Conservation (phyloP, 2,329 filamentous ascomycete species). For the Keithomyces neogunnii region DNA sequence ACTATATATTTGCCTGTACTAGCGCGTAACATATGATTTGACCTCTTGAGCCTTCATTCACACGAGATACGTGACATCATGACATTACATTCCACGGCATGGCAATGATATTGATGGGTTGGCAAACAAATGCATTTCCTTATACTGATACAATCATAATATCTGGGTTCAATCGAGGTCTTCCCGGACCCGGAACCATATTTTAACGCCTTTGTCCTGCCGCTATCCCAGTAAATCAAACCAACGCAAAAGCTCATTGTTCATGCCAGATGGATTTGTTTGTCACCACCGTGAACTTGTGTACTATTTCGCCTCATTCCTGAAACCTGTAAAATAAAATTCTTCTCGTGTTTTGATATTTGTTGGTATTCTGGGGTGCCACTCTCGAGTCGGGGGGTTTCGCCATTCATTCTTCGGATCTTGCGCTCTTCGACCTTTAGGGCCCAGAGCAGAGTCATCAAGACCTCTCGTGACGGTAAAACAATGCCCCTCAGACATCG, state of each 20-base stretch:
- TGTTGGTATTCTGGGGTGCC: slow-evolving; percentile 15
- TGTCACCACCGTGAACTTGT: slow-evolving; percentile 6
- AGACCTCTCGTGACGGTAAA: slow-evolving; percentile 38
- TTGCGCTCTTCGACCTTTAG: slow-evolving; percentile 33
- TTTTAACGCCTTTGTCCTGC: slow-evolving; percentile 8
- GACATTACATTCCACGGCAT: too few species aligned
- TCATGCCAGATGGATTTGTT: slow-evolving; percentile 15
- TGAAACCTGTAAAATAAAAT: slow-evolving; percentile 15
- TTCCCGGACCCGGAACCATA: slow-evolving; percentile 4
- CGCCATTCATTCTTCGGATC: slow-evolving; percentile 16
- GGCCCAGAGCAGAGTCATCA: slow-evolving; percentile 40
- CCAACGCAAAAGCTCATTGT: slow-evolving; percentile 5
- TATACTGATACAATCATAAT: neutral
- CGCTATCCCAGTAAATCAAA: slow-evolving; percentile 5
- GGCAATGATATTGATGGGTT: neutral
- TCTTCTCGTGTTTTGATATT: slow-evolving; percentile 8
- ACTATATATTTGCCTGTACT: too few species aligned
- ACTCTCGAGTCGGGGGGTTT: slow-evolving; percentile 16
- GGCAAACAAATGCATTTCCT: neutral
- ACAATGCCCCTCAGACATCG: slow-evolving; percentile 27
- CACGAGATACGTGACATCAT: too few species aligned
- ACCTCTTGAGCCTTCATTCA: too few species aligned
- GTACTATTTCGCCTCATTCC: slow-evolving; percentile 13
- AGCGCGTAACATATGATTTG: too few species aligned
- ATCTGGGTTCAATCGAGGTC: neutral